Evolutionary conservation across 306 rosid species (phyloP), one percentile per base, ranked within the genome.

Genomic region (Acmispon strigosus): DNA sequence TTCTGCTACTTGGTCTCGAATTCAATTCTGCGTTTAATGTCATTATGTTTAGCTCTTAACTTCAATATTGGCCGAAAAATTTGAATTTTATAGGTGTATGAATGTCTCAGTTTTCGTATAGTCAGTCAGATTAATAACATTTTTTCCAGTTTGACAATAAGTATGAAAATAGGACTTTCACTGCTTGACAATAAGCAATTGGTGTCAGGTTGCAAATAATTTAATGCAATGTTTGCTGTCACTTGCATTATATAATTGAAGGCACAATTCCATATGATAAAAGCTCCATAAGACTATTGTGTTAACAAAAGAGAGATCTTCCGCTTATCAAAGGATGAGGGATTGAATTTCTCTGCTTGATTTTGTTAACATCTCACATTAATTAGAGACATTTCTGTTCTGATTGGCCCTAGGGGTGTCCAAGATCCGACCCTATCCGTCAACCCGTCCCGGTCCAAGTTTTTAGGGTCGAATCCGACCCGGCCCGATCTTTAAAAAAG

Each of bases 211-310:
- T 50, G 75, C 60, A 29, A 11, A 43, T 76, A 32, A 36, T 67
- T 45, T 60, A 74, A 68, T 60, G 64, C 69, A 42, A 13, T 47
- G 66, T 67, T 41, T 69, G 69, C 44, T 60, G 61, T 67, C 32
- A 63, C 62, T 53, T 3, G 62, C 67, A 68, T 44, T 54, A 44
- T 41, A 55, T 62, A 50, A 53, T 12, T 42, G 76, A 69, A 36
- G 10, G 13, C 19, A 34, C 63, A 18, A 62, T 44, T 51, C 48
- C 32, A 36, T 43, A 24, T 27, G 75, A 51, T 39, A 12, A 53
- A 51, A 2, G 16, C 14, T 20, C 43, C 43, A 39, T 18, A 10
- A 11, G 37, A 41, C 15, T 54, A n/a, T 9, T 37, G 18, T 32
- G 32, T 60, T 29, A 17, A 18, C 19, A 69, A 24, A 42, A 60